A percentile compares a stretch with the other conserved stretches of the same genome.
Evolutionary conservation across 1,284 basidiomycete genomes (phyloP).

Genomic region (Porogramme epimiltina): DNA sequence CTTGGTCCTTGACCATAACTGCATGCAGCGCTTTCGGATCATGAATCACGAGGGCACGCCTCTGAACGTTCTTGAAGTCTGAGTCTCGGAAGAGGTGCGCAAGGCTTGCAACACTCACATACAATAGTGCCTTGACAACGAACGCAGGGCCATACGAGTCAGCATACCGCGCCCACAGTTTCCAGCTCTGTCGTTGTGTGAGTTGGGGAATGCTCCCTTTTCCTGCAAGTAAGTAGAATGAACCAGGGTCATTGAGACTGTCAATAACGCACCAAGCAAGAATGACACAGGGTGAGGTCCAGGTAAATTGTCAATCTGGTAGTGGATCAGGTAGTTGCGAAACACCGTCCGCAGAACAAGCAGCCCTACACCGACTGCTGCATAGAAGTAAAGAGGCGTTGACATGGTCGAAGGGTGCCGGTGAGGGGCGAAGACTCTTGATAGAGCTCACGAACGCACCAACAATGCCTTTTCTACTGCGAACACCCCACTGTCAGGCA

Average conservation of each 20-base stretch:
- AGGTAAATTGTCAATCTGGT: too few relatives aligned
- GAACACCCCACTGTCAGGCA: too few relatives aligned
- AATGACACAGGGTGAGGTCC: too few relatives aligned
- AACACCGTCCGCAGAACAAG: too few relatives aligned
- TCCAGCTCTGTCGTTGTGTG: background rate
- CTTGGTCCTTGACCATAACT: slow-evolving; percentile 8
- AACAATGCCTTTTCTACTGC: too few relatives aligned
- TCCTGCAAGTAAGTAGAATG: background rate
- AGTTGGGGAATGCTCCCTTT: background rate
- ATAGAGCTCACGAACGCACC: too few relatives aligned
- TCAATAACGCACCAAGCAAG: background rate
- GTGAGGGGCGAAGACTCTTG: too few relatives aligned
- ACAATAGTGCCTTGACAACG: slow-evolving; percentile 20
- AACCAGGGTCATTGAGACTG: background rate
- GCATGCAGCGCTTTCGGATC: slow-evolving; percentile 7
- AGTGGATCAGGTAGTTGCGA: too few relatives aligned
- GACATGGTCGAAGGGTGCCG: too few relatives aligned
- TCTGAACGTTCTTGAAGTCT: background rate
- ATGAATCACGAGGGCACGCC: background rate
- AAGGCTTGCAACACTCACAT: background rate
- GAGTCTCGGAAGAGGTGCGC: background rate
- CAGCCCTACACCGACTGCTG: too few relatives aligned
- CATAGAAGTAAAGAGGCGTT: too few relatives aligned
- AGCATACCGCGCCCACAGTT: background rate
- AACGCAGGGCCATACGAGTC: slow-evolving; percentile 21